Conservation (phyloP, 2,329 filamentous ascomycete genomes). For the Hirsutella minnesotensis region DNA sequence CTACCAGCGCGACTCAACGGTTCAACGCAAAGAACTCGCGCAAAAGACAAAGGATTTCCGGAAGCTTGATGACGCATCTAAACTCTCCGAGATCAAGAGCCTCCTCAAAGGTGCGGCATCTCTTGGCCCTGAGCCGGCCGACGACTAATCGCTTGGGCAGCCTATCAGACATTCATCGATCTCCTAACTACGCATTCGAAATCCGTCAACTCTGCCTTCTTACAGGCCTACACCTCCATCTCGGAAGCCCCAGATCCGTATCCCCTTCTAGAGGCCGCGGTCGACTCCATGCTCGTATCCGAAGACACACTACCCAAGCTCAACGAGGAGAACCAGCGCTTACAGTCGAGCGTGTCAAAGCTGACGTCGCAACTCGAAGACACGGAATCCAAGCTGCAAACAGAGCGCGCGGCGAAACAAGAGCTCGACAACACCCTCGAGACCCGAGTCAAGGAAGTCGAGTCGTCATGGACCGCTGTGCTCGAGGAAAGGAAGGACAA, state of each 20-base stretch:
- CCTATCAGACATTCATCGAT: conserved; percentile 96
- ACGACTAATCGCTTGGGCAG: conserved; percentile 30
- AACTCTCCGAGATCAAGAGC: conserved; percentile 78
- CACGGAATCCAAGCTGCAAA: conserved; percentile 66
- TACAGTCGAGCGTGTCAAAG: conserved; percentile 67
- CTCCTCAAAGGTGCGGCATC: conserved; percentile 62
- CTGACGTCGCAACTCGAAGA: conserved; percentile 76
- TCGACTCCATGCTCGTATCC: conserved; percentile 83
- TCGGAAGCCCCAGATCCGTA: conserved; percentile 96
- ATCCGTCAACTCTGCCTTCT: conserved; percentile 80
- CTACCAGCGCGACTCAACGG: conserved; percentile 88
- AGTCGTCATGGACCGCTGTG: conserved; percentile 80
- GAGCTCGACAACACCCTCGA: conserved; percentile 69
- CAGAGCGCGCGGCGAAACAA: conserved; percentile 61
- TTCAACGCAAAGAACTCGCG: conserved; percentile 93
- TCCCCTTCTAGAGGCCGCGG: conserved; percentile 86
- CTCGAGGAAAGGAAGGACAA: conserved; percentile 91
- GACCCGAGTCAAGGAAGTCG: conserved; percentile 74
- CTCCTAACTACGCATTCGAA: conserved; percentile 94
- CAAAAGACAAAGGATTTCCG: conserved; percentile 98
- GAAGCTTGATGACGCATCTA: conserved; percentile 80
- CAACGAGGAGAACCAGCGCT: conserved; percentile 73
- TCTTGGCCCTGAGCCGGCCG: background rate
- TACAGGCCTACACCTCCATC: conserved; percentile 83
- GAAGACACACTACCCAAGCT: conserved; percentile 89